Base-by-base conservation (phyloP, 768 basidiomycete species). In the Rhodocollybia butyracea region DNA sequence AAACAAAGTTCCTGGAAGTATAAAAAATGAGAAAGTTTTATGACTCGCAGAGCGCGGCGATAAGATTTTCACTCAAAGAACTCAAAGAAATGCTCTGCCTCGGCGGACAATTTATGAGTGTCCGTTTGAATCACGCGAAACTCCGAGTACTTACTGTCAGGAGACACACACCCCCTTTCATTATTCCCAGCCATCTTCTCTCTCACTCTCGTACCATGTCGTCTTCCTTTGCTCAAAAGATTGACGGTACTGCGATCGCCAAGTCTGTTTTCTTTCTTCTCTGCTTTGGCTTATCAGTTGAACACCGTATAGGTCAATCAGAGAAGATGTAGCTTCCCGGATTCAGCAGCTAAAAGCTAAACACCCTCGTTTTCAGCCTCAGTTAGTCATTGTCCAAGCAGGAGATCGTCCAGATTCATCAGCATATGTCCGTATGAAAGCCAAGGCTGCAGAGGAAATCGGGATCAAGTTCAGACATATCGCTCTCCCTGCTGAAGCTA, bases 351-450 rank as follows among this genome's bases (percentile, higher is more conserved):
- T 86, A 43, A 86, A 88, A 64, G 70, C 80, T 3, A 77, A 74
- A 58, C 86, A 81, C 69, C 91, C 95, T n/a, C 88, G 89, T 21
- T 99, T 98, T 77, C 83, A 86, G 64, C 91, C 97, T 12, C 84
- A 87, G 68, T 82, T 99, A 17, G 90, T 85, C 61, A 93, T 99
- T 71, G 82, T 99, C 42, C 97, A 98, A 72, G 94, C 93, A 48
- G 97, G 97, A 52, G 84, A 86, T 29, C 88, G 92, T 56, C 86
- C 93, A 21, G 96, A 98, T 69, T 98, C 95, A 5, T 75, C 79
- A 19, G 86, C 88, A 39, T 99, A 99, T 72, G 87, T 99, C 61
- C 92, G 93, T 65, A 98, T 98, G 96, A 99, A 99, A 74, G 78
- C 83, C 40, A 98, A 95, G 71, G 97, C 97, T 11, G 91, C 94